Conservation (phyloP, 176 grass and related monocot genomes). For the Panicum miliaceum region DNA sequence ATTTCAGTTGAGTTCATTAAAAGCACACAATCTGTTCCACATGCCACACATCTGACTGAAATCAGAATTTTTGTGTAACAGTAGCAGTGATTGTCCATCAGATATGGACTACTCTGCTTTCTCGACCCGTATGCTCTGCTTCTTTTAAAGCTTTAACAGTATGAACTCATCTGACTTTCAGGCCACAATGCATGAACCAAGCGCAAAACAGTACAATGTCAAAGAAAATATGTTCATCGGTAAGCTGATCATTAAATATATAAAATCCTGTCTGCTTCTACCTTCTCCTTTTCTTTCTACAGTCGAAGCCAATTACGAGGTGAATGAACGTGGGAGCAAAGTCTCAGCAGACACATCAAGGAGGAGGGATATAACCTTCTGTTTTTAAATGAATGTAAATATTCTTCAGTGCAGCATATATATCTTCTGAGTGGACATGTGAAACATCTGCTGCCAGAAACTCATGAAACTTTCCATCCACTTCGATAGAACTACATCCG, state of each 20-base stretch:
- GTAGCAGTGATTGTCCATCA: constrained; percentile 10
- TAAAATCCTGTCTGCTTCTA: constrained; percentile 17
- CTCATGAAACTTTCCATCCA: constrained; percentile 56
- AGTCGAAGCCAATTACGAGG: constrained; percentile 19
- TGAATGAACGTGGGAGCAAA: neutral
- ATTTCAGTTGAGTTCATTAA: constrained; percentile 21
- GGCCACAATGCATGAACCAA: constrained; percentile 13
- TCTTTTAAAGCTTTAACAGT: neutral
- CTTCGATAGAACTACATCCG: constrained; percentile 62
- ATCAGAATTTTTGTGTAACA: constrained; percentile 3
- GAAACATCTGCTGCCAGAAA: constrained; percentile 56
- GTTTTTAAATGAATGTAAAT: constrained; percentile 59
- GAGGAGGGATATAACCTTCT: constrained; percentile 50
- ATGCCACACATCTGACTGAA: constrained; percentile 5
- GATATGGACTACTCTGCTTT: constrained; percentile 1
- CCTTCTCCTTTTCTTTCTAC: constrained; percentile 28
- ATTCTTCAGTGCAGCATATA: constrained; percentile 55
- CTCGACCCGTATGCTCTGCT: neutral
- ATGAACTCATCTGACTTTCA: neutral
- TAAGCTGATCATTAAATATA: constrained; percentile 1
- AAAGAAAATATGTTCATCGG: constrained; percentile 35
- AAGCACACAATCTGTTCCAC: neutral
- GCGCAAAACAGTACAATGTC: constrained; percentile 13
- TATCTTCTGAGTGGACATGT: constrained; percentile 57
- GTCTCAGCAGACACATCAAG: constrained; percentile 20